These are phyloP conservation scores for Magnolia kwangsiensis DNA, from an alignment of 164 flowering plant species.

Conservation along the genomic window DNA sequence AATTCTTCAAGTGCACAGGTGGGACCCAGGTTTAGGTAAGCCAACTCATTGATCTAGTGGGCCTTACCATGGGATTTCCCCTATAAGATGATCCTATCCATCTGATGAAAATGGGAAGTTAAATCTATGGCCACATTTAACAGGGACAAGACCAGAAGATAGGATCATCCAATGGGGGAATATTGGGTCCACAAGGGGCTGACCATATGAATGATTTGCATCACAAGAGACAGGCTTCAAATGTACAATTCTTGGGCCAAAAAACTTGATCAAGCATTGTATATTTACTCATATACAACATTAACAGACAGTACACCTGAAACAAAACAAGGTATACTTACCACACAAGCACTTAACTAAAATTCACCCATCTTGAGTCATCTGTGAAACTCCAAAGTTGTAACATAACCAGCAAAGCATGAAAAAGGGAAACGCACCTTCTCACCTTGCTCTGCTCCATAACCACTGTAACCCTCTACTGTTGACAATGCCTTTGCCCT, in stretches of 20 bases:
- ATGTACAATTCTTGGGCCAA: background rate
- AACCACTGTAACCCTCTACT: constrained; percentile 88
- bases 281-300: background rate
- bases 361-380: background rate
- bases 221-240: background rate
- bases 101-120: no score
- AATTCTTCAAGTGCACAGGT: no score
- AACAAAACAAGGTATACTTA: background rate
- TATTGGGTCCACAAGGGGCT: background rate
- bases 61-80: no score
- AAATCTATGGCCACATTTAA: no score
- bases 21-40: no score
- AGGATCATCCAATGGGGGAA: background rate
- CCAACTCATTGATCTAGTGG: no score
- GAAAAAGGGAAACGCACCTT: constrained; percentile 36
- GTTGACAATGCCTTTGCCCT: constrained; percentile 67
- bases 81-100: no score
- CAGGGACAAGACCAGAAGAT: no score
- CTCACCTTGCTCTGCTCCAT: constrained; percentile 97
- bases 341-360: background rate
- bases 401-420: constrained; percentile 1
- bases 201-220: background rate
- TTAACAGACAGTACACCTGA: background rate
- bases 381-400: constrained; percentile 1
- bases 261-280: background rate